These are phyloP conservation scores for Plenodomus biglobosus DNA, from an alignment of 2,329 filamentous ascomycete genomes.

Conservation along the genomic window DNA sequence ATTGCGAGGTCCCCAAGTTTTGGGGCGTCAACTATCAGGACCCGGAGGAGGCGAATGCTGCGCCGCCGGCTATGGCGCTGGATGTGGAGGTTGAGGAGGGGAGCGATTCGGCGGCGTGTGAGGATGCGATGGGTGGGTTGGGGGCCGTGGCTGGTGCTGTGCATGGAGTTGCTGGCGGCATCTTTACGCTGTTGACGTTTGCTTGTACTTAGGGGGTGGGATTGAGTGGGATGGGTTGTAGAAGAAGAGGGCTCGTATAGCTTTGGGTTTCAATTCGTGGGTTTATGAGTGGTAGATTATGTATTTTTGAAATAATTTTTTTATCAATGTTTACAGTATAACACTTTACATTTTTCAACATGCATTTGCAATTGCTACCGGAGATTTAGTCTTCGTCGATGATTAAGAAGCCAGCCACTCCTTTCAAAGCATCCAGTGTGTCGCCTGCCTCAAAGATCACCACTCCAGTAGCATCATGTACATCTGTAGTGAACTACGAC, in stretches of 20 bases:
- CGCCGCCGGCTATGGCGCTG: conserved; percentile 5
- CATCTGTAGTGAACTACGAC: too few relatives aligned
- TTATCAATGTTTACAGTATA: too few relatives aligned
- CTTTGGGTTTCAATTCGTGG: too few relatives aligned
- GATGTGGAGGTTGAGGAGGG: conserved; percentile 2
- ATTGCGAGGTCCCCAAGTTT: conserved; percentile 16
- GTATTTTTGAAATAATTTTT: too few relatives aligned
- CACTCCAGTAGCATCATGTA: too few relatives aligned
- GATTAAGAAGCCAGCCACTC: too few relatives aligned
- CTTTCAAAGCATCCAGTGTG: too few relatives aligned
- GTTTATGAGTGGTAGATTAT: too few relatives aligned
- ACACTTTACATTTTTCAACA: too few relatives aligned
- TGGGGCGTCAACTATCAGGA: conserved; percentile 13
- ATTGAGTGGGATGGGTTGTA: background rate
- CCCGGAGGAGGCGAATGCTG: conserved; percentile 1
- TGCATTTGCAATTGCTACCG: too few relatives aligned
- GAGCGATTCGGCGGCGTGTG: conserved; percentile 1
- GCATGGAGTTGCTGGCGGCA: conserved; percentile 8
- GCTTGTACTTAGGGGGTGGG: conserved; percentile 2
- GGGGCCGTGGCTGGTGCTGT: conserved; percentile 11
- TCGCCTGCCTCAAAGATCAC: too few relatives aligned
- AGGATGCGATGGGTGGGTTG: conserved; percentile 3
- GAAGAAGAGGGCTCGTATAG: background rate
- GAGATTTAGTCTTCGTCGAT: too few relatives aligned
- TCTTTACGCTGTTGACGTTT: conserved; percentile 12